Evolutionary conservation across 805 yeast genomes (phyloP).

Genomic region (Candida yuanshanica): DNA sequence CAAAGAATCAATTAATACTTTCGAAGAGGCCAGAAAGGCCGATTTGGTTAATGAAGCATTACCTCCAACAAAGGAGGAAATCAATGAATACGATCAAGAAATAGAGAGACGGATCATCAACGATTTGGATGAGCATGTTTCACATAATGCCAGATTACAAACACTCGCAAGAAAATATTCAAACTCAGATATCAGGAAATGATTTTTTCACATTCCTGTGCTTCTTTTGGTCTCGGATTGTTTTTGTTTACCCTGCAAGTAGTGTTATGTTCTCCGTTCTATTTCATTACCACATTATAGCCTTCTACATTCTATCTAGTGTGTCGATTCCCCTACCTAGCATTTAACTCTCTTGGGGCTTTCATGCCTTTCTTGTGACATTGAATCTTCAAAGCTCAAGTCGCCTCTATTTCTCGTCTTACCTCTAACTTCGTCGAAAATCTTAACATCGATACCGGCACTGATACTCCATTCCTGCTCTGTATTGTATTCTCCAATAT

Average conservation of each 20-base stretch:
- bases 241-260: too few species aligned
- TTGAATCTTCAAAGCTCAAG: neutral
- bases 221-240: too few species aligned
- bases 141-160: slow-evolving; percentile 19
- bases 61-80: slow-evolving; percentile 73
- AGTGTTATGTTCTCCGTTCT: too few species aligned
- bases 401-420: slow-evolving; percentile 16
- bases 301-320: too few species aligned
- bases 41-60: slow-evolving; percentile 82
- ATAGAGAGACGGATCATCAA: slow-evolving; percentile 37
- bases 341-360: slow-evolving; percentile 9
- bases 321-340: too few species aligned
- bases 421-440: slow-evolving; percentile 12
- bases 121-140: slow-evolving; percentile 27
- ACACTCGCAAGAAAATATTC: slow-evolving; percentile 23
- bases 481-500: slow-evolving; percentile 10
- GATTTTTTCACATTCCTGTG: too few species aligned
- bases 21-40: slow-evolving; percentile 77
- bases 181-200: neutral
- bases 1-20: slow-evolving; percentile 57
- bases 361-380: neutral
- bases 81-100: slow-evolving; percentile 37
- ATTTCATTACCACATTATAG: too few species aligned
- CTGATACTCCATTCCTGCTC: slow-evolving; percentile 8
- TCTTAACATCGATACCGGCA: slow-evolving; percentile 13